A percentile compares a stretch with the other conserved stretches of the same genome.
Conservation (phyloP, 169 alveolate species). For the Haemoproteus tartakovskyi region DNA sequence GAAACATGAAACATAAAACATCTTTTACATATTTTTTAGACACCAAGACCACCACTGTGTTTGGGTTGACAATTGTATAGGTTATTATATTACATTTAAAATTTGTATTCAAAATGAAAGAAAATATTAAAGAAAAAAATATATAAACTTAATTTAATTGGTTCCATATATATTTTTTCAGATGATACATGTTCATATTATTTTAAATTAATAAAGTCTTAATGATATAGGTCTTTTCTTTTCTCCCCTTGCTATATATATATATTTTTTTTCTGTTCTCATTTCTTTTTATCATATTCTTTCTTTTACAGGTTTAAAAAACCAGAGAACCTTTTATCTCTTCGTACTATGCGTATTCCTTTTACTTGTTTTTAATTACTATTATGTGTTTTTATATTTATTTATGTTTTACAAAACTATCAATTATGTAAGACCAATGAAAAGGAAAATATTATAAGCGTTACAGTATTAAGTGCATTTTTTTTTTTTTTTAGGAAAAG, state of each 20-base stretch:
- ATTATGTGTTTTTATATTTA: constrained; percentile 54
- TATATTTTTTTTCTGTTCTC: no score
- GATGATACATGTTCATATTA: neutral
- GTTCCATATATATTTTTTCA: constrained; percentile 64
- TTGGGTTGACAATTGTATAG: constrained; percentile 96
- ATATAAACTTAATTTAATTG: no score
- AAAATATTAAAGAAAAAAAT: no score
- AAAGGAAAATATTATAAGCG: no score
- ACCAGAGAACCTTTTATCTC: constrained; percentile 73
- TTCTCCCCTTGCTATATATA: neutral
- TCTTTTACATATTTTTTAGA: constrained; percentile 31
- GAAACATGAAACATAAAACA: neutral
- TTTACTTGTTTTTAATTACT: constrained; percentile 26
- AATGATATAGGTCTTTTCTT: neutral
- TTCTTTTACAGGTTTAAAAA: constrained; percentile 61
- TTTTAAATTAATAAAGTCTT: neutral
- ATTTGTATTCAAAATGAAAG: no score
- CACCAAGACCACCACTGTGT: constrained; percentile 94
- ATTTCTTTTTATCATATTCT: constrained; percentile 74
- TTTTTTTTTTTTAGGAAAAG: neutral
- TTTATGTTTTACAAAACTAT: constrained; percentile 8
- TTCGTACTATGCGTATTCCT: constrained; percentile 62
- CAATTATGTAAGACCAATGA: constrained; percentile 59
- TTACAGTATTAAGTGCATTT: no score
- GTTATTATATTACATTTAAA: no score